Percentiles rank a stretch among this genome's conserved stretches.
Conservation (phyloP, 805 yeast species). For the Candida multigemmis region DNA sequence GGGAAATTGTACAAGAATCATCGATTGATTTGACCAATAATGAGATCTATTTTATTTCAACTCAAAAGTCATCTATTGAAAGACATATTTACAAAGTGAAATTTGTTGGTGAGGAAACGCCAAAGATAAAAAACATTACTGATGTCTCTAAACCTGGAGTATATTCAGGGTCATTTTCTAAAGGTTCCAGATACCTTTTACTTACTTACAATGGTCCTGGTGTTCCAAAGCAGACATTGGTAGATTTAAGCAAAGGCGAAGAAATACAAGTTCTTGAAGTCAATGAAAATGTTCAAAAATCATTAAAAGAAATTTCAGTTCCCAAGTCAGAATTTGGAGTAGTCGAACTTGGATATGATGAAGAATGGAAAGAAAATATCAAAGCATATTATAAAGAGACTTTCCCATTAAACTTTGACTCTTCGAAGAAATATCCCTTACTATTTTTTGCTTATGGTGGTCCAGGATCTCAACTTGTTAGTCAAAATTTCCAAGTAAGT, state of each 20-base stretch:
- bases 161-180: slow-evolving; percentile 65
- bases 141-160: slow-evolving; percentile 43
- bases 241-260: slow-evolving; percentile 28
- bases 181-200: slow-evolving; percentile 66
- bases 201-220: slow-evolving; percentile 71
- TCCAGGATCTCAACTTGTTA: slow-evolving; percentile 84
- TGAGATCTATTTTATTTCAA: slow-evolving; percentile 55
- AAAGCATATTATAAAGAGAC: slow-evolving; percentile 66
- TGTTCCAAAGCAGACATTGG: slow-evolving; percentile 68
- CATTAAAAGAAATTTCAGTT: slow-evolving; percentile 37
- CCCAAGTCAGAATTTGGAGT: slow-evolving; percentile 52
- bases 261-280: slow-evolving; percentile 35
- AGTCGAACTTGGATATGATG: slow-evolving; percentile 43
- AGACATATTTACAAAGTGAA: slow-evolving; percentile 72
- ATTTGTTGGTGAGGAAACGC: slow-evolving; percentile 36
- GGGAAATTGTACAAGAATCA: slow-evolving; percentile 80
- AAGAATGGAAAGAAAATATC: slow-evolving; percentile 34
- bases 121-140: slow-evolving; percentile 36
- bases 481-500: slow-evolving; percentile 45
- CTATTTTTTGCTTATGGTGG: slow-evolving; percentile 92
- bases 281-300: slow-evolving; percentile 33
- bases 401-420: slow-evolving; percentile 65
- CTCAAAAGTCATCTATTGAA: slow-evolving; percentile 72
- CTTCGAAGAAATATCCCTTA: slow-evolving; percentile 63
- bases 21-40: slow-evolving; percentile 41